Conservation (phyloP, 345 rosid genomes). For the Citrus mangshanensis region DNA sequence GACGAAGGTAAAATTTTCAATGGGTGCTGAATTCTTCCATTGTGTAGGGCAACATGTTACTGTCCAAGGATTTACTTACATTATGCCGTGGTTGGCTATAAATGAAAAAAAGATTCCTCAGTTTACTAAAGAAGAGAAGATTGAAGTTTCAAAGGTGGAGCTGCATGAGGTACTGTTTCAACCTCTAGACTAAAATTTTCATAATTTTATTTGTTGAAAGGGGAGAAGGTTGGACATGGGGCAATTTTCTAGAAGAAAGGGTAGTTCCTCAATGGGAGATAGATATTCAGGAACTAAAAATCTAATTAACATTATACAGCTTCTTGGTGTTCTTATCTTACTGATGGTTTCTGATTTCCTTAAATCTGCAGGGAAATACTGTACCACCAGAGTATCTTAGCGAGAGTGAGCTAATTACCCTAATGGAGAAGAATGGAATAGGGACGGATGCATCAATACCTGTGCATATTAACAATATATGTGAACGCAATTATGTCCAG, state of each 20-base stretch:
- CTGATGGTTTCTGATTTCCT: slow-evolving; percentile 13
- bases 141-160: slow-evolving; percentile 74
- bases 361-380: slow-evolving; percentile 63
- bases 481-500: slow-evolving; percentile 97
- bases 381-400: slow-evolving; percentile 81
- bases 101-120: slow-evolving; percentile 75
- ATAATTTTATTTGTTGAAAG: not conserved
- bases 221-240: not conserved
- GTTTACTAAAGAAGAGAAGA: slow-evolving; percentile 62
- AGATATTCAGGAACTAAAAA: not conserved
- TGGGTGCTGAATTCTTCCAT: slow-evolving; percentile 79
- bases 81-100: slow-evolving; percentile 92
- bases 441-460: slow-evolving; percentile 99
- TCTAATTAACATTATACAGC: not conserved
- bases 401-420: slow-evolving; percentile 92
- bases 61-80: slow-evolving; percentile 70
- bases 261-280: not conserved
- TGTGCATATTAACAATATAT: slow-evolving; percentile 90
- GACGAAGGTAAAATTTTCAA: slow-evolving; percentile 71
- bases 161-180: slow-evolving; percentile 54
- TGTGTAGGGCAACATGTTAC: slow-evolving; percentile 66
- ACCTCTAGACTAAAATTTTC: not conserved
- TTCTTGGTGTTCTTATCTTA: not conserved
- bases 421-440: slow-evolving; percentile 94
- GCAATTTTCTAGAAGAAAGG: not conserved